A percentile compares a stretch with the other conserved stretches of the same genome.
phyloP scores from a whole-genome alignment of 176 grass and related monocot species.

The Triticum timopheevii region DNA sequence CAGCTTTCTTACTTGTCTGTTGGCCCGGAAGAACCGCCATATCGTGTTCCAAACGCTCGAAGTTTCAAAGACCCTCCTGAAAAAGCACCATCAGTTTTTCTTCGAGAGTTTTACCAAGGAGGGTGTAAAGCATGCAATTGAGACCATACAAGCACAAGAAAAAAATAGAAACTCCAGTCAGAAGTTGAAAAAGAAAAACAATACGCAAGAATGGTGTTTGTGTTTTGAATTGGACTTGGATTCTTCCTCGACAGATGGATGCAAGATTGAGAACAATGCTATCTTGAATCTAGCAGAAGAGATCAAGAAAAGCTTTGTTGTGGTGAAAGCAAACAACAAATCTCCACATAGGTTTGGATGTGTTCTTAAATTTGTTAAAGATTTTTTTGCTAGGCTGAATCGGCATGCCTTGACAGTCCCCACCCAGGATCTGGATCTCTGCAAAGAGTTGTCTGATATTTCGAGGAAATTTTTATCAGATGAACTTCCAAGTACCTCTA shows the following conservation, averaged over 20 bases:
- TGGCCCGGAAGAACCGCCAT: slow-evolving; percentile 52
- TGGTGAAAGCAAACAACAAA: slow-evolving; percentile 22
- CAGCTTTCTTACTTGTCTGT: slow-evolving; percentile 57
- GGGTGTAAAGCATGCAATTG: slow-evolving; percentile 54
- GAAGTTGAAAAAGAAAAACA: slow-evolving; percentile 12
- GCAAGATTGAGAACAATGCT: slow-evolving; percentile 43
- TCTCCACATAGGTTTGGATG: slow-evolving; percentile 25
- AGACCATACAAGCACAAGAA: slow-evolving; percentile 35
- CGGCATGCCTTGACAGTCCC: slow-evolving; percentile 17
- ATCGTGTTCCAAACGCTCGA: slow-evolving; percentile 43
- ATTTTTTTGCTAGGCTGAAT: slow-evolving; percentile 32
- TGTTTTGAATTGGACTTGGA: slow-evolving; percentile 41
- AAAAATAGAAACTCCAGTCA: slow-evolving; percentile 6
- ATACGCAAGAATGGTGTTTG: slow-evolving; percentile 34
- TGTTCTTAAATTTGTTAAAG: slow-evolving; percentile 28
- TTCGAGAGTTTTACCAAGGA: slow-evolving; percentile 52
- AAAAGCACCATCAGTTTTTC: slow-evolving; percentile 47
- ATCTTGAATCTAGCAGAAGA: slow-evolving; percentile 47
- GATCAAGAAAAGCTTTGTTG: slow-evolving; percentile 42
- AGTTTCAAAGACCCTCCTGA: slow-evolving; percentile 45
- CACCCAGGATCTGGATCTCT: slow-evolving; percentile 31
- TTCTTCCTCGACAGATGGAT: slow-evolving; percentile 14
- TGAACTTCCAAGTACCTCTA: slow-evolving; percentile 48
- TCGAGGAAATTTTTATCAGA: slow-evolving; percentile 39
- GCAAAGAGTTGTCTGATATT: slow-evolving; percentile 43